Percentiles rank a stretch among this genome's conserved stretches.
phyloP scores from a whole-genome alignment of 306 rosid genomes.

The Boehmeria nivea region DNA sequence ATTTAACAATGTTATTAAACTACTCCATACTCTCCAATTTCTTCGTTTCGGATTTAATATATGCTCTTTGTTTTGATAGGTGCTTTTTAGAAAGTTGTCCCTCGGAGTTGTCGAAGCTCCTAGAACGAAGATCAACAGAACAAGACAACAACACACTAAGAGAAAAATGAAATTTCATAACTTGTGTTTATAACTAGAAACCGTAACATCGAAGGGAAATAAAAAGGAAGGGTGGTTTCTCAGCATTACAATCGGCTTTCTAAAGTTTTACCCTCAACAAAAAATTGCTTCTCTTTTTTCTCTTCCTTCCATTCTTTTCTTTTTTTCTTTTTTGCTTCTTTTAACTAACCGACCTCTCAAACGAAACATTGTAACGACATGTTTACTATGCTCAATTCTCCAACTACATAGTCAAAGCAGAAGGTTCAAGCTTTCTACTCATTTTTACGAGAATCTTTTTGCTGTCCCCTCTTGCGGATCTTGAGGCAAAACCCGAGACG shows the following conservation, averaged over 20 bases:
- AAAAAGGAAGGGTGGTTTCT: no score
- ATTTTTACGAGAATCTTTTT: conserved; percentile 60
- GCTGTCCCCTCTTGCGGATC: conserved; percentile 79
- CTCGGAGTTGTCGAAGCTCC: no score
- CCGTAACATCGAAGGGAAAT: neutral
- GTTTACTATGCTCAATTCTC: neutral
- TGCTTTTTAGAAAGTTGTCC: no score
- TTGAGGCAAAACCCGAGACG: conserved; percentile 61
- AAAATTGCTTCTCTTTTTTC: conserved; percentile 7
- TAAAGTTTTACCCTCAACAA: conserved; percentile 8
- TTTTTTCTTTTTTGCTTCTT: no score
- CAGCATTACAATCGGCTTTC: conserved; percentile 6
- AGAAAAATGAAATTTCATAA: neutral
- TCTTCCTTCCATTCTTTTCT: no score
- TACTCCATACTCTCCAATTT: no score
- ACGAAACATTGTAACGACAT: neutral
- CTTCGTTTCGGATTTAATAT: no score
- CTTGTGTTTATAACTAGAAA: neutral
- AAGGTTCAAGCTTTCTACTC: conserved; percentile 27
- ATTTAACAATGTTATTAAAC: no score
- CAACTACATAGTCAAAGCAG: neutral
- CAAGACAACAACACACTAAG: no score
- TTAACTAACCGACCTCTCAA: neutral
- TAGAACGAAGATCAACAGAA: no score
- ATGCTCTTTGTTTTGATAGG: no score